A percentile compares a stretch with the other conserved stretches of the same genome.
Evolutionary conservation across 331 rosid genomes (phyloP).

Genomic region (Stylosanthes scabra): DNA sequence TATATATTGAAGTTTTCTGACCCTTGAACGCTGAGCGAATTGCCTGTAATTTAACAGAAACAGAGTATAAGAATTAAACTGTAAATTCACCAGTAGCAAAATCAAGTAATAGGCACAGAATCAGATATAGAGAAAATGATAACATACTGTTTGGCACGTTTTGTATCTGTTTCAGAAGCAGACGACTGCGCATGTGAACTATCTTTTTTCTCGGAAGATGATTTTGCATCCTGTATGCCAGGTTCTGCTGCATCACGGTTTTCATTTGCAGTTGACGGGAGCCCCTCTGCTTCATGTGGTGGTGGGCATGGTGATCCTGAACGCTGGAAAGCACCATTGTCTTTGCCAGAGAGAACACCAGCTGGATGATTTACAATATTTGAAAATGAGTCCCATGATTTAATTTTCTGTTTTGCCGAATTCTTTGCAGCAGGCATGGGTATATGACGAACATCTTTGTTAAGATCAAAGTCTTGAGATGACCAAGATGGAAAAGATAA

Average conservation of each 20-base stretch:
- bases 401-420: slow-evolving; percentile 71
- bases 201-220: slow-evolving; percentile 74
- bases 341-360: slow-evolving; percentile 67
- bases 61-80: slow-evolving; percentile 22
- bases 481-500: slow-evolving; percentile 77
- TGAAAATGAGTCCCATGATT: slow-evolving; percentile 75
- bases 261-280: slow-evolving; percentile 55
- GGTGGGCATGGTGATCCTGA: slow-evolving; percentile 66
- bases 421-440: slow-evolving; percentile 67
- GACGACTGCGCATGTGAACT: slow-evolving; percentile 61
- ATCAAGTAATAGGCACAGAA: slow-evolving; percentile 32
- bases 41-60: slow-evolving; percentile 67
- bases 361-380: slow-evolving; percentile 54
- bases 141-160: slow-evolving; percentile 97
- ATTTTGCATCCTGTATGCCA: slow-evolving; percentile 64
- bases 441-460: slow-evolving; percentile 70
- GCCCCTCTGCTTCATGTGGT: slow-evolving; percentile 75
- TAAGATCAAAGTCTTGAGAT: slow-evolving; percentile 78
- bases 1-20: slow-evolving; percentile 96
- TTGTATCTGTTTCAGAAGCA: slow-evolving; percentile 82
- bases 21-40: slow-evolving; percentile 99
- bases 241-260: slow-evolving; percentile 64
- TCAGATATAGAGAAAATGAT: slow-evolving; percentile 29
- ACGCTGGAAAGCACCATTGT: slow-evolving; percentile 57
- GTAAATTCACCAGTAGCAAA: slow-evolving; percentile 29